Evolutionary conservation across 345 rosid species (phyloP).

Genomic region (Euphorbia peplus): DNA sequence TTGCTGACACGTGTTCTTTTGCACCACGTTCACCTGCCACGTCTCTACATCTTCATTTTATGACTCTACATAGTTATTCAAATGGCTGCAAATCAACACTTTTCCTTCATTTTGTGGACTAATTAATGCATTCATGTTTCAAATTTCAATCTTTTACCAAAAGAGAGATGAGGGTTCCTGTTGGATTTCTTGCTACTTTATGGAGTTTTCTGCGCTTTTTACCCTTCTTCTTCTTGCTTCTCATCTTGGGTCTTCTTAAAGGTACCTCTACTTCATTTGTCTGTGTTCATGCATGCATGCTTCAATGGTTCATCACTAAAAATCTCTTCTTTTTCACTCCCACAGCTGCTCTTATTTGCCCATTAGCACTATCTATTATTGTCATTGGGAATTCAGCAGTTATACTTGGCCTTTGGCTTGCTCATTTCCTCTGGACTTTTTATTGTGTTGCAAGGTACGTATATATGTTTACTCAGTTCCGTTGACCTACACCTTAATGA

Average conservation of each 20-base stretch:
- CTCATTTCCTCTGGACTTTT: slow-evolving; percentile 73
- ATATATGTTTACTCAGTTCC: background rate
- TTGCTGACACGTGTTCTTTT: slow-evolving; percentile 22
- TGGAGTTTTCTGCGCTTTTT: slow-evolving; percentile 70
- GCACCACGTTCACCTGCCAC: slow-evolving; percentile 23
- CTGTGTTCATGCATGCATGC: background rate
- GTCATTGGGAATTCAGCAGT: slow-evolving; percentile 56
- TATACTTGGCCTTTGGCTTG: slow-evolving; percentile 73
- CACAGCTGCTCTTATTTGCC: slow-evolving; percentile 53
- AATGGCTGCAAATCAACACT: no score
- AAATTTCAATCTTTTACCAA: background rate
- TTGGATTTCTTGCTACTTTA: slow-evolving; percentile 52
- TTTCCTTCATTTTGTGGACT: no score
- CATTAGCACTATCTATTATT: slow-evolving; percentile 48
- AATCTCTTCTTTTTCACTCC: background rate
- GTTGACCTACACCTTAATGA: no score
- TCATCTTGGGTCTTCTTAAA: slow-evolving; percentile 59
- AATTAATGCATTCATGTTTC: no score
- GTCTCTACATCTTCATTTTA: slow-evolving; percentile 1
- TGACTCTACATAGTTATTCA: no score
- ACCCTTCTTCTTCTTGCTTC: slow-evolving; percentile 63
- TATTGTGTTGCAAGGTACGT: slow-evolving; percentile 66
- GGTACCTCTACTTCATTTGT: slow-evolving; percentile 33
- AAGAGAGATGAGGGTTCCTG: slow-evolving; percentile 57
- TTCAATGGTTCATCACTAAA: background rate